Base-by-base conservation (phyloP, 768 basidiomycete genomes). In the Favolaschia claudopus region DNA sequence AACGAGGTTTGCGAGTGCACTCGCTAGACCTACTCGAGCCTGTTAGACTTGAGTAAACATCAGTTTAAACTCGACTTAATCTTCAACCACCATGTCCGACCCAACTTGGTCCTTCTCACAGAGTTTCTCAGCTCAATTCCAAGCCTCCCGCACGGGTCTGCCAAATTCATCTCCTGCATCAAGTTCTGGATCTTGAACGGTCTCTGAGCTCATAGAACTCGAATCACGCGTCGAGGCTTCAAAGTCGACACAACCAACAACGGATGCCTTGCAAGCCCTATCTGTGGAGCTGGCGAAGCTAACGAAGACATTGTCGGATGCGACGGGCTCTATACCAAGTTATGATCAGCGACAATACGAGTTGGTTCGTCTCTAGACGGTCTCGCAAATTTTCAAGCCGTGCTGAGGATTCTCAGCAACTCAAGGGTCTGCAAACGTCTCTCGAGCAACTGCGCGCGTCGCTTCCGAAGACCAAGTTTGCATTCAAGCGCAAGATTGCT, bases 321-420 rank as follows among this genome's bases (percentile, higher is more conserved):
- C 88, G 6, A 85, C 83, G 9, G 81, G 82, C 7, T 85, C 81
- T 55, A 74, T 94, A 40, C 88, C 91, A 5, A 77, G 81, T 34
- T 92, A 91, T 67, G 90, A 92, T 71, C 91, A 89, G 67, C 81
- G 87, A 51, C 87, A 87, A 67, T 89, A 82, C 67, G 89, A 89
- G 70, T 73, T 77, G 66, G 91, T 92, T 64, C 51, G 86, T 77
- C 24, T 49, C 39, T 22, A 29, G 17, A 50, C 13, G 20, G 37
- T 28, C 19, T n/a, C 34, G 20, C 58, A 33, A 19, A 51, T 22
- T 45, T 33, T 37, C 29, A 52, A 33, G 50, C 32, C 32, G 44
- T 32, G n/a, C n/a, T 69, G 53, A 72, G 51, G 34, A 28, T 31
- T 2, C 29, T 13, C 65, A 95, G 92, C 88, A 88, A 84, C 70